These are phyloP conservation scores for Centaurea solstitialis DNA, from an alignment of 129 eudicot genomes.

Conservation along the genomic window DNA sequence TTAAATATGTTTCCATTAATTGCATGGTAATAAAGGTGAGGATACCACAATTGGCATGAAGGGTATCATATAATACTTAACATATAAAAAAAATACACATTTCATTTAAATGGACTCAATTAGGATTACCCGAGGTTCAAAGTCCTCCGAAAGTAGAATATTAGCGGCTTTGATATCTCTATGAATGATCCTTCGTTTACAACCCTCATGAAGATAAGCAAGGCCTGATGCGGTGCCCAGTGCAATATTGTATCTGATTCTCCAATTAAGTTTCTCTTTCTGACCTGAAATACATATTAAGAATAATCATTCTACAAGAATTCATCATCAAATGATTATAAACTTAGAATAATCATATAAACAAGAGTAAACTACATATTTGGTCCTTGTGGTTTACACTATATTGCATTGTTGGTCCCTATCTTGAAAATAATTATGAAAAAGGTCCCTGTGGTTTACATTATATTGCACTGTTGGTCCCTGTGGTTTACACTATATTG, in stretches of 20 bases:
- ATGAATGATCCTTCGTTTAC: constrained; percentile 89
- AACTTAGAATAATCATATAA: not conserved
- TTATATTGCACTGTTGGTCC: too few relatives aligned
- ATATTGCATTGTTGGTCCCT: too few relatives aligned
- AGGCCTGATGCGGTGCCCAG: constrained; percentile 83
- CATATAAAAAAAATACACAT: not conserved
- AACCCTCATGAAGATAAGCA: constrained; percentile 92
- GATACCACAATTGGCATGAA: not conserved
- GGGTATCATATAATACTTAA: not conserved
- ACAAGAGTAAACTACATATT: too few relatives aligned
- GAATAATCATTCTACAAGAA: not conserved
- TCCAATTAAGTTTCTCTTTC: constrained; percentile 72
- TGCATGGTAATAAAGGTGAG: not conserved
- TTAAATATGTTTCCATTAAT: not conserved
- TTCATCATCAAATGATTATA: not conserved
- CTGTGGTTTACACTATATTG: too few relatives aligned
- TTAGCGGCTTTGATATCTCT: constrained; percentile 90
- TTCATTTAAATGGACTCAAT: not conserved
- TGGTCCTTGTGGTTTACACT: too few relatives aligned
- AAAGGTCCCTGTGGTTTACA: too few relatives aligned
- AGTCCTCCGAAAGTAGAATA: constrained; percentile 73
- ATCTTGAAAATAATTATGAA: too few relatives aligned
- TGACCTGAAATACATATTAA: constrained; percentile 39
- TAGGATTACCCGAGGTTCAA: constrained; percentile 70
- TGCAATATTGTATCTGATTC: constrained; percentile 66